Evolutionary conservation across 495 filamentous ascomycete species (phyloP), one percentile per base, ranked within the genome.

Genomic region (Hapsidospora chrysogenum): DNA sequence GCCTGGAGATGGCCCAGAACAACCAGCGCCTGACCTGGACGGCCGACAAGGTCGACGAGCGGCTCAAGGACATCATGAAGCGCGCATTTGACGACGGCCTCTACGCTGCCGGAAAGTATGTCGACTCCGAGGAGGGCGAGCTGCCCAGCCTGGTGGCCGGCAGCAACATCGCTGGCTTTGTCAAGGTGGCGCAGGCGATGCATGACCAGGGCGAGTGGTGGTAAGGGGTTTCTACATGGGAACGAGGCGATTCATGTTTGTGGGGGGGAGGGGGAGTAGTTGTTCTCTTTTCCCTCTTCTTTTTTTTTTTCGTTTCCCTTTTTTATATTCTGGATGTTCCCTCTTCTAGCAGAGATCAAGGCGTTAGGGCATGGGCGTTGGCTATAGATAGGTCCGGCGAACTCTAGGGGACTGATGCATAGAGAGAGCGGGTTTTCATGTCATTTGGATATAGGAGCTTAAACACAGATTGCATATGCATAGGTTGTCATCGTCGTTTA

Each of bases 1-100:
- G 89, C 45, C 78, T 97, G 27, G 89, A 97, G 70, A 97, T 97
- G 89, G 86, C 87, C 17, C 89, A 97, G 75, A 97, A 97, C 70
- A 84, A 76, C 39, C 53, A 74, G 52, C 78, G 87, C 22, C 63
- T 93, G 38, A 66, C 55, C 46, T 97, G 89, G 89, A 80, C 81
- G 30, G 39, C 62, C 17, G 80, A 95, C 64, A 78, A 89, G 64
- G 89, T 97, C 40, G 89, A 97, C 60, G 67, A 71, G 51, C 82
- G 81, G 54, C 77, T 97, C 43, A 92, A 87, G 67, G 63, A 57
- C 41, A 97, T 96, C 60, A 97, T 97, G 89, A 74, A 85, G 63
- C 64, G 67, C 37, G 87, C 82, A 63, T 97, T 96, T 72, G 69
- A 81, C 61, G 82, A 84, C 63, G 87, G 89, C 50, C 62, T 97